Percentiles rank a stretch among this genome's conserved stretches.
These are phyloP conservation scores for Leccinum griseonigrum DNA, from an alignment of 1,284 basidiomycete species.

Conservation along the genomic window DNA sequence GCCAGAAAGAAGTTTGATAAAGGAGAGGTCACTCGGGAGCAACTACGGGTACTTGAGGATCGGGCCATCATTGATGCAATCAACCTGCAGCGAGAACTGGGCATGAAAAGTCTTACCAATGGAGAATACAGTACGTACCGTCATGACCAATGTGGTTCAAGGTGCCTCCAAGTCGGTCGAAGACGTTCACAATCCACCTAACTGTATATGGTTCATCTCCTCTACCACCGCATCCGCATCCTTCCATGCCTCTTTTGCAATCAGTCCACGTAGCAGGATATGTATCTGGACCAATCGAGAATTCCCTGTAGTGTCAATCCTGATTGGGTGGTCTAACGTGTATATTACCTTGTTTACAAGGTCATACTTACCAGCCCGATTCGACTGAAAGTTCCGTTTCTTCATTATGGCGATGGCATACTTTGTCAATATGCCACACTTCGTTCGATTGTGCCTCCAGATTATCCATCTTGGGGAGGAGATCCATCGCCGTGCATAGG, in stretches of 20 bases:
- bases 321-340: no score
- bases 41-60: neutral
- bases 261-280: conserved; percentile 68
- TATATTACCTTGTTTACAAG: no score
- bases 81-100: neutral
- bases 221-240: conserved; percentile 57
- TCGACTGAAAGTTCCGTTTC: conserved; percentile 49
- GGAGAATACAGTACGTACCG: neutral
- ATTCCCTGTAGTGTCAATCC: conserved; percentile 44
- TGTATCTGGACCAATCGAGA: conserved; percentile 59
- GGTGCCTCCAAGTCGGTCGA: no score
- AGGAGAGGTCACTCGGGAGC: neutral
- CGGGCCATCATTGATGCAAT: neutral
- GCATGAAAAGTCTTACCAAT: neutral
- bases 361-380: conserved; percentile 48
- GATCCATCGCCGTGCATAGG: conserved; percentile 61
- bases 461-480: conserved; percentile 73
- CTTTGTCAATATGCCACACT: conserved; percentile 62
- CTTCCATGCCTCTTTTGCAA: conserved; percentile 51
- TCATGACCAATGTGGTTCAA: no score
- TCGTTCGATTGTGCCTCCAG: conserved; percentile 58
- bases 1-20: neutral
- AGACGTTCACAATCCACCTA: no score
- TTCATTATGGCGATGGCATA: conserved; percentile 62
- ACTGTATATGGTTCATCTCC: conserved; percentile 47